phyloP scores from a whole-genome alignment of 2,329 filamentous ascomycete species.

The Colletotrichum australisinense region DNA sequence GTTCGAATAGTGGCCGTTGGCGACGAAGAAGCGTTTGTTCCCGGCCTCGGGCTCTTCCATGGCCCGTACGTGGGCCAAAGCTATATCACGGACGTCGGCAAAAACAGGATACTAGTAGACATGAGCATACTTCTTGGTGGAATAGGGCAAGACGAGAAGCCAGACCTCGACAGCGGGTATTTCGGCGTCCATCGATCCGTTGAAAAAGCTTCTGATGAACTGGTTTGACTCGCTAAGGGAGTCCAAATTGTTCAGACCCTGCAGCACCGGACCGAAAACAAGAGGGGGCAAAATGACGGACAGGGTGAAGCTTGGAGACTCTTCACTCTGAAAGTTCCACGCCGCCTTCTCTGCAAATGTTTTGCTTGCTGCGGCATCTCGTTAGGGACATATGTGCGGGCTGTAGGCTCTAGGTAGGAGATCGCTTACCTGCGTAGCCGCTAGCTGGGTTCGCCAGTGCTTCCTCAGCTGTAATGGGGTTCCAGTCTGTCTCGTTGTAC shows the following conservation, averaged over 20 bases:
- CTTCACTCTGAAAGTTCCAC: not conserved
- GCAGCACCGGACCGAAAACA: not conserved
- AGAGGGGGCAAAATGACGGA: not conserved
- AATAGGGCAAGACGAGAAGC: not conserved
- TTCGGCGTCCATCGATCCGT: not conserved
- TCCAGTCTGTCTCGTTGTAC: not conserved
- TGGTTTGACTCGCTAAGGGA: not conserved
- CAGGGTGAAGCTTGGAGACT: not conserved
- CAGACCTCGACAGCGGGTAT: not conserved
- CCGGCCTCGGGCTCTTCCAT: too few species aligned
- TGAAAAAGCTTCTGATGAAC: not conserved
- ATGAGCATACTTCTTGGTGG: not conserved
- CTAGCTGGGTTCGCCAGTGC: not conserved
- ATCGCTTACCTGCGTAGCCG: not conserved
- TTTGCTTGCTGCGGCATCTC: not conserved
- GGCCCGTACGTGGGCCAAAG: too few species aligned
- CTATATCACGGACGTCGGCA: too few species aligned
- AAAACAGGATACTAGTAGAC: not conserved
- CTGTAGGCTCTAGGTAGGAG: not conserved
- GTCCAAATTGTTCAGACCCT: not conserved
- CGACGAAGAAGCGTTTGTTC: too few species aligned
- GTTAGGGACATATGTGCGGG: not conserved
- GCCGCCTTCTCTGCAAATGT: not conserved
- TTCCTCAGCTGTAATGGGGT: not conserved
- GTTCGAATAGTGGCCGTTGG: too few species aligned